Percentiles rank a stretch among this genome's conserved stretches.
These are phyloP conservation scores for Pistacia vera DNA, from an alignment of 345 rosid genomes.

Conservation along the genomic window DNA sequence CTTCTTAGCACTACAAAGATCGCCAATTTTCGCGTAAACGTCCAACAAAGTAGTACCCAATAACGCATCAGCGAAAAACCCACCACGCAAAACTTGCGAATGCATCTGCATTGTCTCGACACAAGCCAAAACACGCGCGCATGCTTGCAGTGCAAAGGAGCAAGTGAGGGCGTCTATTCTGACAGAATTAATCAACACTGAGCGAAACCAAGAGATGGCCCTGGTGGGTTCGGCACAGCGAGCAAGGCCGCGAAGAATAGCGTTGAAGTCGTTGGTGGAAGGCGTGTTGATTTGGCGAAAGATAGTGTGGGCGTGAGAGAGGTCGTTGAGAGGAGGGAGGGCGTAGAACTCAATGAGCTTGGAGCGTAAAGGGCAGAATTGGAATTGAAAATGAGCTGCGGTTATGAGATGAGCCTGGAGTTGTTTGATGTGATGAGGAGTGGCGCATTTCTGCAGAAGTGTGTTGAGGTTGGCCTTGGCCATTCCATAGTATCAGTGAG, in stretches of 20 bases:
- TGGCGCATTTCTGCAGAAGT: constrained; percentile 43
- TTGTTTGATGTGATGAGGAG: constrained; percentile 56
- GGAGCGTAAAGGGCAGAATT: constrained; percentile 54
- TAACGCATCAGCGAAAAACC: constrained; percentile 65
- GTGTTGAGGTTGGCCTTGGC: constrained; percentile 35
- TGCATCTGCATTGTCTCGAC: constrained; percentile 62
- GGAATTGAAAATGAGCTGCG: constrained; percentile 53
- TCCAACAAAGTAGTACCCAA: constrained; percentile 81
- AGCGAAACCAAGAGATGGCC: constrained; percentile 62
- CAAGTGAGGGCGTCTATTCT: constrained; percentile 79
- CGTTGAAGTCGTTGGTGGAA: constrained; percentile 83
- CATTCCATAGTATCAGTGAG: background rate
- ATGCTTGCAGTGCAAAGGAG: constrained; percentile 79
- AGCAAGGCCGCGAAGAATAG: constrained; percentile 79
- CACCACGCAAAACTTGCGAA: constrained; percentile 48
- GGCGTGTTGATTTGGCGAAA: constrained; percentile 55
- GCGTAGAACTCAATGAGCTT: constrained; percentile 77
- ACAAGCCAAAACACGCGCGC: constrained; percentile 61
- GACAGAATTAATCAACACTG: constrained; percentile 42
- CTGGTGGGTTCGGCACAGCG: constrained; percentile 47
- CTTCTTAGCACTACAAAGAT: constrained; percentile 45
- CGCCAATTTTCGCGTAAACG: constrained; percentile 64
- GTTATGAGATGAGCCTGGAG: constrained; percentile 68
- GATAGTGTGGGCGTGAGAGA: constrained; percentile 52
- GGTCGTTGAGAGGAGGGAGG: constrained; percentile 52